Percentiles rank a stretch among this genome's conserved stretches.
Evolutionary conservation across 306 rosid genomes (phyloP).

Genomic region (Begonia loranthoides): DNA sequence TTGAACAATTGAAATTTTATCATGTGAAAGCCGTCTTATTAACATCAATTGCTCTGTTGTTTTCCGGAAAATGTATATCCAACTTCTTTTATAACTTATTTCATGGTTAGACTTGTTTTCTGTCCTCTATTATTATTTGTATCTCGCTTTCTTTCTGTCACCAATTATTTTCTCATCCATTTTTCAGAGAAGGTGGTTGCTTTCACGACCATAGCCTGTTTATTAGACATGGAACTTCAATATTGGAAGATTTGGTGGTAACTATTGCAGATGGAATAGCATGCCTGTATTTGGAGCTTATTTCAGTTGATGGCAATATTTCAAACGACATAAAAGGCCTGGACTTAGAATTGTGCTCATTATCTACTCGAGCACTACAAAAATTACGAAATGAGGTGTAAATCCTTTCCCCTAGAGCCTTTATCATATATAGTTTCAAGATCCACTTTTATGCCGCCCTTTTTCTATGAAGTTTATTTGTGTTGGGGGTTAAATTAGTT

Average conservation of each 20-base stretch:
- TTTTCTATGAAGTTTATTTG: too few species aligned
- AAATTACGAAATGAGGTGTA: conserved; percentile 83
- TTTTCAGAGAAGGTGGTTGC: conserved; percentile 44
- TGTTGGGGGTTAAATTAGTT: too few species aligned
- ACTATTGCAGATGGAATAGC: conserved; percentile 77
- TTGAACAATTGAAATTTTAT: too few species aligned
- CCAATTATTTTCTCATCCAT: conserved; percentile 10
- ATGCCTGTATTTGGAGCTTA: conserved; percentile 72
- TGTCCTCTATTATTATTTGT: too few species aligned
- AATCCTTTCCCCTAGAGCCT: not conserved
- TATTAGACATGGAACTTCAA: conserved; percentile 56
- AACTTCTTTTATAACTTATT: too few species aligned
- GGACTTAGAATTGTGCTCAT: conserved; percentile 51
- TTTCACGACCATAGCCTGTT: conserved; percentile 42
- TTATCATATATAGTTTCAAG: not conserved
- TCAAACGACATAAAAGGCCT: conserved; percentile 46
- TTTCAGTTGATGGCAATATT: conserved; percentile 74
- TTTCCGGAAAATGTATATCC: too few species aligned
- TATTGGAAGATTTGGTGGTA: conserved; percentile 84
- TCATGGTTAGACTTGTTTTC: too few species aligned
- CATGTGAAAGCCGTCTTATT: not conserved
- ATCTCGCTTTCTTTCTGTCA: too few species aligned
- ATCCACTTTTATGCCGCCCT: not conserved
- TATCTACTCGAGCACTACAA: conserved; percentile 86
- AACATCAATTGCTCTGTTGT: not conserved